Percentiles rank a stretch among this genome's conserved stretches.
Conservation (phyloP, 208 protist genomes). For the Crithidia brevicula region DNA sequence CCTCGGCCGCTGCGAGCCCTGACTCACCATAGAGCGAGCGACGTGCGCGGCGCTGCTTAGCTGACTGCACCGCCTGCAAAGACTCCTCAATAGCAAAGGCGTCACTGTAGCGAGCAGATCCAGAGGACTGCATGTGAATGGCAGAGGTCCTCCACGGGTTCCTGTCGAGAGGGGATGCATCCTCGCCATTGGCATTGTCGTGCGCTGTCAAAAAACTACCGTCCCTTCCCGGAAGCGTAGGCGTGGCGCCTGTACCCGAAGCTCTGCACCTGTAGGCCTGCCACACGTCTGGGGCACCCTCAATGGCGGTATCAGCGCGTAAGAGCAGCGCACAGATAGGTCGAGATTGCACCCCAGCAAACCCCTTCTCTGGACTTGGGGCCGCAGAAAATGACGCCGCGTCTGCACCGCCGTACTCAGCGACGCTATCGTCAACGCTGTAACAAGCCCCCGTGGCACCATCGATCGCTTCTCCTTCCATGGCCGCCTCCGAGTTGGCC, state of each 20-base stretch:
- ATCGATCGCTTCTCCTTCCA: background rate
- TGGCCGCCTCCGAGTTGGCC: background rate
- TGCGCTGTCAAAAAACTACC: no score
- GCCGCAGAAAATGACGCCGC: background rate
- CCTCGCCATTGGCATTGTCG: background rate
- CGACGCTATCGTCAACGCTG: no score
- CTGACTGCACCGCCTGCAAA: slow-evolving; percentile 18
- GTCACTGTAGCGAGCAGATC: slow-evolving; percentile 23
- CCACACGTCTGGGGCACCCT: slow-evolving; percentile 24
- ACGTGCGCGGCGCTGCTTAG: slow-evolving; percentile 26
- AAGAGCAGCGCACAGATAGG: slow-evolving; percentile 42
- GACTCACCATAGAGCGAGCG: slow-evolving; percentile 18
- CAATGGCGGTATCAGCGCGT: slow-evolving; percentile 53
- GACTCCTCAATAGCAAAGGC: slow-evolving; percentile 17
- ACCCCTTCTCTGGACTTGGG: no score
- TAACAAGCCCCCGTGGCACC: no score
- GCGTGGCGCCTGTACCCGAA: no score
- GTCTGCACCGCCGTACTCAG: background rate
- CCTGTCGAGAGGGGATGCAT: background rate
- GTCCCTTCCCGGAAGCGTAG: no score
- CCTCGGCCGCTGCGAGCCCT: background rate
- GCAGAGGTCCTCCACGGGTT: slow-evolving; percentile 14
- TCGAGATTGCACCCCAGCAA: no score
- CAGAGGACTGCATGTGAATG: background rate
- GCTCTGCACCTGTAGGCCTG: slow-evolving; percentile 1